A percentile compares a stretch with the other conserved stretches of the same genome.
phyloP scores from a whole-genome alignment of 2,329 filamentous ascomycete species.

The Aspergillus ochraceoroseus region DNA sequence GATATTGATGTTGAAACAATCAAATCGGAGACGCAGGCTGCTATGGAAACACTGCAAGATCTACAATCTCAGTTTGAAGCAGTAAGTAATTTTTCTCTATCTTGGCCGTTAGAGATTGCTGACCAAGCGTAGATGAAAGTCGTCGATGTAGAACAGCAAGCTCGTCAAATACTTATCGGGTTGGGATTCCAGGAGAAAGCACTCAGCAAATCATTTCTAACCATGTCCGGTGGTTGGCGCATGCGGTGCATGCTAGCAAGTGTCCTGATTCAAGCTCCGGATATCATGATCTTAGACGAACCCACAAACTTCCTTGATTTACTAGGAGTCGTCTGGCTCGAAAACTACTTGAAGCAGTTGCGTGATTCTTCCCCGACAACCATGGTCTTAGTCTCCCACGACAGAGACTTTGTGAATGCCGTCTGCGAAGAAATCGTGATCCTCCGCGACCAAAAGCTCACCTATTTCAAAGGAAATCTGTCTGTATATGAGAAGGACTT shows the following conservation, averaged over 20 bases:
- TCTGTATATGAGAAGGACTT: slow-evolving; percentile 65
- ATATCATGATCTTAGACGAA: slow-evolving; percentile 78
- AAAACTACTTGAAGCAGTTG: slow-evolving; percentile 61
- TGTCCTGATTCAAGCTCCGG: slow-evolving; percentile 65
- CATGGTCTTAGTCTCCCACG: slow-evolving; percentile 75
- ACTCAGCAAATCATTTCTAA: slow-evolving; percentile 56
- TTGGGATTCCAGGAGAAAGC: slow-evolving; percentile 64
- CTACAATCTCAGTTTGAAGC: slow-evolving; percentile 65
- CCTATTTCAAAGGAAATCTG: slow-evolving; percentile 70
- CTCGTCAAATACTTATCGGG: slow-evolving; percentile 61
- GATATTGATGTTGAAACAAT: slow-evolving; percentile 55
- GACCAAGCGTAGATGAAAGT: slow-evolving; percentile 46
- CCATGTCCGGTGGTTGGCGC: slow-evolving; percentile 71
- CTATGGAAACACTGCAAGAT: slow-evolving; percentile 63
- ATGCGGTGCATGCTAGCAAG: slow-evolving; percentile 64
- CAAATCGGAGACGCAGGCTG: slow-evolving; percentile 63
- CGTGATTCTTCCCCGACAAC: slow-evolving; percentile 55
- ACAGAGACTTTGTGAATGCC: slow-evolving; percentile 71
- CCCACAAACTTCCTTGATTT: slow-evolving; percentile 84
- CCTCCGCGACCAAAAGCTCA: slow-evolving; percentile 64
- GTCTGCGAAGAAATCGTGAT: slow-evolving; percentile 73
- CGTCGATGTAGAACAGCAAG: slow-evolving; percentile 60
- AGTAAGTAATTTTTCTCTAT: slow-evolving; percentile 30
- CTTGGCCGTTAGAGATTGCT: not conserved
- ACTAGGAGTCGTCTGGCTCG: slow-evolving; percentile 78